phyloP scores from a whole-genome alignment of 2,329 filamentous ascomycete genomes.

The Beauveria sp. region DNA sequence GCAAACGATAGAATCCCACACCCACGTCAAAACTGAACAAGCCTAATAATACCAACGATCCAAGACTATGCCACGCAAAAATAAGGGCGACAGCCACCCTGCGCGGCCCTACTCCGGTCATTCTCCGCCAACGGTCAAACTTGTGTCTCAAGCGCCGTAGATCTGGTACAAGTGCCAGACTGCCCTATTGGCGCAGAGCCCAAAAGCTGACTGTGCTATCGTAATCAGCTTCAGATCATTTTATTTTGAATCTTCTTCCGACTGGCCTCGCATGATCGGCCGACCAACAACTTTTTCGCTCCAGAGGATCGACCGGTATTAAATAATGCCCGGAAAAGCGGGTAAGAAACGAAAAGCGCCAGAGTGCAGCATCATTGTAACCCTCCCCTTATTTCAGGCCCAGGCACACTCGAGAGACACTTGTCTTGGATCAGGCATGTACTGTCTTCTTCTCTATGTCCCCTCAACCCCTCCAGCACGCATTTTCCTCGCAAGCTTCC shows the following conservation, averaged over 20 bases:
- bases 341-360: neutral
- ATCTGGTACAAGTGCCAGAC: neutral
- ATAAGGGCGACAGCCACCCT: neutral
- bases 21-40: neutral
- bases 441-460: neutral
- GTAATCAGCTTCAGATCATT: neutral
- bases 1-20: neutral
- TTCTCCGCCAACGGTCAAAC: conserved; percentile 10
- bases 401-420: neutral
- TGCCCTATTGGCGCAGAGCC: neutral
- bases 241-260: neutral
- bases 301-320: neutral
- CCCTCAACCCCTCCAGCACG: too few species aligned
- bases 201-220: neutral
- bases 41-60: too few species aligned
- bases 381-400: neutral
- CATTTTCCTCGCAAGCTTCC: too few species aligned
- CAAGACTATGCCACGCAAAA: neutral
- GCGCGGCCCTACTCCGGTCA: conserved; percentile 12
- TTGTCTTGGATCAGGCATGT: neutral
- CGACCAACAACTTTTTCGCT: neutral
- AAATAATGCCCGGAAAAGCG: neutral
- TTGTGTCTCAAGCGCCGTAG: conserved; percentile 10
- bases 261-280: neutral
- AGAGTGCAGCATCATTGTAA: neutral